Evolutionary conservation across 306 rosid species (phyloP), one percentile per base, ranked within the genome.

Genomic region (Albizia julibrissin): DNA sequence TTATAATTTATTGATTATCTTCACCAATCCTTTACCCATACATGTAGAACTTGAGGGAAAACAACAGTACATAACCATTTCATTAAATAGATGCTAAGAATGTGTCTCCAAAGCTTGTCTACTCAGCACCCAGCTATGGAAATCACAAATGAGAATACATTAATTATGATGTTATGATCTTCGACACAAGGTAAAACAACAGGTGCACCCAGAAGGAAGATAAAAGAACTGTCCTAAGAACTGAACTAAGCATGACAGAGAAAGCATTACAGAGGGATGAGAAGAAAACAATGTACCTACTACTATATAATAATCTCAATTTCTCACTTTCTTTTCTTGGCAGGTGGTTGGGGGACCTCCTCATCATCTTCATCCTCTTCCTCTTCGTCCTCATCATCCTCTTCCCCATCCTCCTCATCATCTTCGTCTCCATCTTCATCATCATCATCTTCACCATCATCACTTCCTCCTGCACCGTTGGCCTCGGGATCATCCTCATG

Each of bases 261-360:
- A 72, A 40, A 42, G 7, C 69, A 83, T 49, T 78, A 72, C 72
- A 67, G 64, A 67, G 47, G 65, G 65, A 76, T 72, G 50, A 50
- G 72, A 78, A 46, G 68, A 62, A 26, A 73, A 26, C 29, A 65
- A 56, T 44, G 44, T 44, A 56, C 34, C 69, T 18, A 44, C 66
- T 59, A 34, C 79, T 69, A 34, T 69, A 34, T 40, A 79, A 73
- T 12, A 47, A 59, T 83, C 52, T 69, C 52, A 42, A 69, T 40
- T 42, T 22, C 56, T 90, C 87, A 91, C 93, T 91, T 93, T 87
- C 94, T 89, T 86, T 83, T 93, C 81, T 93, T 93, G 1, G 93
- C 64, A 12, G 97, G 96, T 59, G 97, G 97, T 85, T 89, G 87
- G 19, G 85, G 91, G 80, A 84, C 84, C 80, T 88, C 95, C 1